Base-by-base conservation (phyloP, 148 eudicot species). In the Tetragonia tetragonoides region DNA sequence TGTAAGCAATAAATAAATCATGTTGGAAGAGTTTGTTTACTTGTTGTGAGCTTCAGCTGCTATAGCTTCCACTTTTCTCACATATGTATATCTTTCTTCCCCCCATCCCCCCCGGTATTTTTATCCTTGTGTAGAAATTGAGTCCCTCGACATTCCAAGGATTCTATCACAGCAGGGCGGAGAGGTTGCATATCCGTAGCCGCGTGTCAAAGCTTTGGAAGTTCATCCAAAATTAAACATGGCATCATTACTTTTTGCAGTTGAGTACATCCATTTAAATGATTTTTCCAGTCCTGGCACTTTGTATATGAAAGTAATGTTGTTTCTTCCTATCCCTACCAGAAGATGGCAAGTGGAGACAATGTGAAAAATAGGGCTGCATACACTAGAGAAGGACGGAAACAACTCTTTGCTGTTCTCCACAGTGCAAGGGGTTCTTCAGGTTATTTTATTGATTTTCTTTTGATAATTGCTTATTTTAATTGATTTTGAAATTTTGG, bases 381-480 rank as follows among this genome's bases (percentile, higher is more conserved):
- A 76, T 91, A 86, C 81, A 95, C 97, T 59, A 91, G 99, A 85
- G 99, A 93, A 53, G 97, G 99, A 62, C 84, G 99, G 75, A 95
- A 95, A 75, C 99, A 95, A 77, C 93, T 93, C n/a, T 95, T 95
- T 86, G 92, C 97, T 66, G 97, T 95, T 83, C 84, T 95, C 77
- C 99, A 93, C 84, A 91, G 99, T 89, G 97, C 97, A 67, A 91
- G 97, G 90, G 99, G 97, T 84, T 95, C 99, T 70, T 95, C 99
- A 86, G 99, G 99, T 95, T 78, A 81, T 85, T 79, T 28, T 44
- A 20, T 41, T 62, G 18, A 28, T 28, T 28, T 28, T 28, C 1
- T 28, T 28, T 28, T 28, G 34, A 28, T 28, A 28, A 28, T 28
- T 28, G 34, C 1, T 28, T 28, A 28, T 20, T 79, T 15, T 63